phyloP scores from a whole-genome alignment of 495 filamentous ascomycete genomes.

The Parathielavia appendiculata region DNA sequence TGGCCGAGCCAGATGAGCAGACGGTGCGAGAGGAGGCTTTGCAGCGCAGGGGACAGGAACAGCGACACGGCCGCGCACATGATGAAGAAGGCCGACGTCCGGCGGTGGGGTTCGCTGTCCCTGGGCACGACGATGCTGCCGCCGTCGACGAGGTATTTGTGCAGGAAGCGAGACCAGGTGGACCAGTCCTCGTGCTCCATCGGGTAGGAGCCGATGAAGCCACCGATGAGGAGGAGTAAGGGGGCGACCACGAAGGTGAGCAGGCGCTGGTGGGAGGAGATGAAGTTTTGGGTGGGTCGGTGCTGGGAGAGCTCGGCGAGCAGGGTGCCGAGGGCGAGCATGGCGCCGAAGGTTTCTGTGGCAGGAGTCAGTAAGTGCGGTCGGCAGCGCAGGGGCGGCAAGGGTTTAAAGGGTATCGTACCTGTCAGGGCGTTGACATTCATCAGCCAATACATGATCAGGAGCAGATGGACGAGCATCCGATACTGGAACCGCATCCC shows the following conservation, averaged over 20 bases:
- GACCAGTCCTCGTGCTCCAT: constrained; percentile 54
- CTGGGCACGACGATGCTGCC: constrained; percentile 52
- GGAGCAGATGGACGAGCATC: constrained; percentile 46
- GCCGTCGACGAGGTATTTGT: constrained; percentile 24
- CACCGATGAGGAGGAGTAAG: constrained; percentile 44
- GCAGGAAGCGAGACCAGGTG: constrained; percentile 52
- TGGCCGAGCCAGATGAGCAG: constrained; percentile 60
- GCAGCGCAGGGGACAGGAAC: constrained; percentile 52
- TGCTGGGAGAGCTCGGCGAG: constrained; percentile 57
- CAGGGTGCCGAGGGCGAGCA: constrained; percentile 57
- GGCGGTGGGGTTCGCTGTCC: constrained; percentile 49
- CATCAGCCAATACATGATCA: constrained; percentile 51
- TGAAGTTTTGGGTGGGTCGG: constrained; percentile 46
- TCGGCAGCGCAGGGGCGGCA: background rate
- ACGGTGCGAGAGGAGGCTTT: constrained; percentile 51
- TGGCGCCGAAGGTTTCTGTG: constrained; percentile 53
- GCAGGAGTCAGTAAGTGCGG: background rate
- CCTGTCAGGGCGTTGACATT: constrained; percentile 35
- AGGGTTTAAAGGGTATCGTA: constrained; percentile 17
- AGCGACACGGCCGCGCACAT: constrained; percentile 50
- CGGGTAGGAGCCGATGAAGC: constrained; percentile 56
- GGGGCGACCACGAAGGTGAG: constrained; percentile 43
- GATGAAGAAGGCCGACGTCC: constrained; percentile 50
- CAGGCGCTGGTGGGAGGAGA: constrained; percentile 44
- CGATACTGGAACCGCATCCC: constrained; percentile 55